phyloP scores from a whole-genome alignment of 305 asterid genomes.

The Fraxinus floribunda region DNA sequence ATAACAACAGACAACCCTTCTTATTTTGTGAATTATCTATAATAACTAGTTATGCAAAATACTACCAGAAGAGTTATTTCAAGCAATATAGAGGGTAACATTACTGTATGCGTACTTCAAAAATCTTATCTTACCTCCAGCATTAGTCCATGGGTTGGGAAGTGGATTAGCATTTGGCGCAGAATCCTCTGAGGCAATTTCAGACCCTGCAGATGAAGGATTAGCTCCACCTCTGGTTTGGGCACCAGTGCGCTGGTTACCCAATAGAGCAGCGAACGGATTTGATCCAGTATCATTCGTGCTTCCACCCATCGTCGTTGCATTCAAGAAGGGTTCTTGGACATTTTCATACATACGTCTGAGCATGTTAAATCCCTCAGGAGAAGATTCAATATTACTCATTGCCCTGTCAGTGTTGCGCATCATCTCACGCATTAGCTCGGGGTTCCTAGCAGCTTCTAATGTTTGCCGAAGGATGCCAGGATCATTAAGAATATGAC shows the following conservation, averaged over 20 bases:
- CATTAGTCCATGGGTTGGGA: constrained; percentile 69
- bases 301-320: constrained; percentile 53
- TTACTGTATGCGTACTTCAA: constrained; percentile 3
- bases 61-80: not conserved
- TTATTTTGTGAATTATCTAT: not conserved
- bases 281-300: constrained; percentile 46
- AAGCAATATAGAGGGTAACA: constrained; percentile 5
- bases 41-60: not conserved
- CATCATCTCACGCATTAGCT: constrained; percentile 83
- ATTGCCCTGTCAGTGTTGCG: constrained; percentile 80
- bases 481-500: constrained; percentile 70
- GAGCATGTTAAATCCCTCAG: constrained; percentile 83
- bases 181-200: constrained; percentile 40
- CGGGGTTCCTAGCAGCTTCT: constrained; percentile 78
- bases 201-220: constrained; percentile 46
- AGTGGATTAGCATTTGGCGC: constrained; percentile 68
- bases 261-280: constrained; percentile 70
- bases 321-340: constrained; percentile 74
- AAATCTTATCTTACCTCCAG: constrained; percentile 38
- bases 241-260: constrained; percentile 42
- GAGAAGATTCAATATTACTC: constrained; percentile 82
- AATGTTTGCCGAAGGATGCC: constrained; percentile 63
- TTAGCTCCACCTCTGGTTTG: constrained; percentile 47
- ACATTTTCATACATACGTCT: constrained; percentile 85
- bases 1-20: not conserved